Evolutionary conservation across 305 asterid genomes (phyloP).

Genomic region (Fraxinus baroniana): DNA sequence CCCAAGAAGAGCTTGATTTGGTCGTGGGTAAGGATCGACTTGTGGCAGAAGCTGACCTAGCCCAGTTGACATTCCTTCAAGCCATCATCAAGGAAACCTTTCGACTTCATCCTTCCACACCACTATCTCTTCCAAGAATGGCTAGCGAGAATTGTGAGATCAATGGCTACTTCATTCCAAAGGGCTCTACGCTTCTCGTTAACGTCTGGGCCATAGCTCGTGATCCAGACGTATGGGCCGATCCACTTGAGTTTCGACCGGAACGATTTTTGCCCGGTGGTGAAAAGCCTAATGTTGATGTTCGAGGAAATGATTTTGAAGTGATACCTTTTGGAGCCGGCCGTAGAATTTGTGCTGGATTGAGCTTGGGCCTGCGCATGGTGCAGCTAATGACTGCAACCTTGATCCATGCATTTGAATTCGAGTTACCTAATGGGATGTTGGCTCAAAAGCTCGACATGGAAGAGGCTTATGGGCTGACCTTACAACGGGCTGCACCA

Average conservation of each 20-base stretch:
- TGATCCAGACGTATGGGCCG: conserved; percentile 57
- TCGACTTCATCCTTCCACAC: conserved; percentile 80
- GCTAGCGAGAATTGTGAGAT: conserved; percentile 56
- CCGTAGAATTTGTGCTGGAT: conserved; percentile 67
- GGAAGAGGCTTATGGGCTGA: conserved; percentile 77
- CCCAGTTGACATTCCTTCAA: conserved; percentile 47
- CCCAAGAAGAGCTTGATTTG: conserved; percentile 50
- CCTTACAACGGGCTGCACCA: conserved; percentile 60
- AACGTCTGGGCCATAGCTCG: conserved; percentile 80
- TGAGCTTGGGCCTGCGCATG: conserved; percentile 63
- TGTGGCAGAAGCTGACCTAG: conserved; percentile 50
- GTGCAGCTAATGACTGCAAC: conserved; percentile 63
- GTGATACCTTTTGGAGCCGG: conserved; percentile 81
- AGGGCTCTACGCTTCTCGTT: conserved; percentile 61
- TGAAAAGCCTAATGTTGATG: conserved; percentile 51
- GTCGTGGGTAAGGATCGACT: conserved; percentile 50
- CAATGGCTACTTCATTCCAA: conserved; percentile 63
- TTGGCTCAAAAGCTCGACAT: conserved; percentile 40
- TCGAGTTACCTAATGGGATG: conserved; percentile 46
- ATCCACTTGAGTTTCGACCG: conserved; percentile 60
- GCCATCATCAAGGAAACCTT: conserved; percentile 67
- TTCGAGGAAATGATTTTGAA: conserved; percentile 64
- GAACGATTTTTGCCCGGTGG: conserved; percentile 55
- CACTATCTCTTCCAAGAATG: conserved; percentile 71
- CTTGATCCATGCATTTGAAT: conserved; percentile 64